phyloP scores from a whole-genome alignment of 2,329 filamentous ascomycete genomes.

The Penicillium sp. region DNA sequence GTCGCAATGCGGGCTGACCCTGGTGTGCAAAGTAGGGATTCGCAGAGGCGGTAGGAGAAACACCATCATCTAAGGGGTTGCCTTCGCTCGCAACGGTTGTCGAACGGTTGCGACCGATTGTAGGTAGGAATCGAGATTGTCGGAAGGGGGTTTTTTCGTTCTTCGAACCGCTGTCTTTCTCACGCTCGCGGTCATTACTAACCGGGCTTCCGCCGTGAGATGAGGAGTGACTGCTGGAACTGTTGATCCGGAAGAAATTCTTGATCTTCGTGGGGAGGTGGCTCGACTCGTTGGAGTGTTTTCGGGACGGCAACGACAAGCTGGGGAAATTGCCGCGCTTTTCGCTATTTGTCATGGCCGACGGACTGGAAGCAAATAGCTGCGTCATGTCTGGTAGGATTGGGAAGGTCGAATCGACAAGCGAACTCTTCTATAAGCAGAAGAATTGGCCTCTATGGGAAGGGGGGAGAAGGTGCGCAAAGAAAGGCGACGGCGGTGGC shows the following conservation, averaged over 20 bases:
- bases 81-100: constrained; percentile 92
- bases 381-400: constrained; percentile 43
- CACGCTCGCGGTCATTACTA: constrained; percentile 33
- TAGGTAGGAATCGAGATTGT: constrained; percentile 85
- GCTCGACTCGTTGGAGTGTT: constrained; percentile 45
- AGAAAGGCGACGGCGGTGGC: constrained; percentile 16
- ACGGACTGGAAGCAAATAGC: constrained; percentile 44
- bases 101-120: constrained; percentile 83
- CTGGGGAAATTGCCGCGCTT: constrained; percentile 50
- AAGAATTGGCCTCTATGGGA: constrained; percentile 4
- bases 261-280: constrained; percentile 67
- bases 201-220: constrained; percentile 37
- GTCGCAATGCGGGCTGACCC: constrained; percentile 86
- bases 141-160: constrained; percentile 71
- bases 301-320: constrained; percentile 49
- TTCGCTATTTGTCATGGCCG: constrained; percentile 45
- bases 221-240: constrained; percentile 48
- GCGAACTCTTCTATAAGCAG: constrained; percentile 2
- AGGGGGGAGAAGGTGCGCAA: constrained; percentile 13
- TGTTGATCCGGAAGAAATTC: constrained; percentile 70
- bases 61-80: constrained; percentile 80
- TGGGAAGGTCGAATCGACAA: constrained; percentile 1
- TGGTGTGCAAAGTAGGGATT: constrained; percentile 98
- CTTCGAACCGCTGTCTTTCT: constrained; percentile 52
- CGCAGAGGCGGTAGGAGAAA: constrained; percentile 89